A percentile compares a stretch with the other conserved stretches of the same genome.
Conservation (phyloP, 768 basidiomycete genomes). For the Dentipellis sp. region DNA sequence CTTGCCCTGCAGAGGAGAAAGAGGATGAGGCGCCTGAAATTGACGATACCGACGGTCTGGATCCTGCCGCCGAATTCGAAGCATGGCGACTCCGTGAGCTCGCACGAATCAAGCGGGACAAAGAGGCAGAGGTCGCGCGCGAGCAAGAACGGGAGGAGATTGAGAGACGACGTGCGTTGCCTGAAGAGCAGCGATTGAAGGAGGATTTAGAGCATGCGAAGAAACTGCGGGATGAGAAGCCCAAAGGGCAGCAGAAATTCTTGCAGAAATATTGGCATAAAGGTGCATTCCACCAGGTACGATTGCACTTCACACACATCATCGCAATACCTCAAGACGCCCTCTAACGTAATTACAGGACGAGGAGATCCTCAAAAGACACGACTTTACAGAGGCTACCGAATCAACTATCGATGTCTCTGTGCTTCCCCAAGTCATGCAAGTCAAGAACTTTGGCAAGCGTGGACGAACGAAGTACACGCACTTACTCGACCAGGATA, state of each 20-base stretch:
- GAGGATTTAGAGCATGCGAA: conserved; percentile 88
- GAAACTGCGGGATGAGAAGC: conserved; percentile 76
- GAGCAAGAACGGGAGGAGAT: conserved; percentile 88
- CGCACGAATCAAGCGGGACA: conserved; percentile 87
- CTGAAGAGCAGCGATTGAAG: conserved; percentile 85
- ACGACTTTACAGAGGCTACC: conserved; percentile 86
- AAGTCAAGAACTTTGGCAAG: conserved; percentile 91
- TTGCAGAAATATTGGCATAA: conserved; percentile 99
- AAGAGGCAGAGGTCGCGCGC: conserved; percentile 73
- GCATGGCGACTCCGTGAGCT: conserved; percentile 94
- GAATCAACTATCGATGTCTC: conserved; percentile 84
- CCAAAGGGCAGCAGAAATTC: conserved; percentile 87
- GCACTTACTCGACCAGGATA: conserved; percentile 92
- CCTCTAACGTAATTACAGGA: conserved; percentile 41
- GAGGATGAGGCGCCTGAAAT: conserved; percentile 77
- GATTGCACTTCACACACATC: conserved; percentile 12
- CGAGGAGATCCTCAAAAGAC: conserved; percentile 72
- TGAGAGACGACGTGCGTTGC: conserved; percentile 83
- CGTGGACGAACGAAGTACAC: conserved; percentile 93
- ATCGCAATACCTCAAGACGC: background rate
- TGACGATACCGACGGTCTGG: conserved; percentile 91
- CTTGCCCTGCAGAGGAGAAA: conserved; percentile 66
- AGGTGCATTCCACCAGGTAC: conserved; percentile 94
- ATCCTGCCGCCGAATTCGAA: conserved; percentile 87
- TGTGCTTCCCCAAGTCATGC: conserved; percentile 90